These are phyloP conservation scores for Metarhizium guizhouense DNA, from an alignment of 2,329 filamentous ascomycete species.

Conservation along the genomic window DNA sequence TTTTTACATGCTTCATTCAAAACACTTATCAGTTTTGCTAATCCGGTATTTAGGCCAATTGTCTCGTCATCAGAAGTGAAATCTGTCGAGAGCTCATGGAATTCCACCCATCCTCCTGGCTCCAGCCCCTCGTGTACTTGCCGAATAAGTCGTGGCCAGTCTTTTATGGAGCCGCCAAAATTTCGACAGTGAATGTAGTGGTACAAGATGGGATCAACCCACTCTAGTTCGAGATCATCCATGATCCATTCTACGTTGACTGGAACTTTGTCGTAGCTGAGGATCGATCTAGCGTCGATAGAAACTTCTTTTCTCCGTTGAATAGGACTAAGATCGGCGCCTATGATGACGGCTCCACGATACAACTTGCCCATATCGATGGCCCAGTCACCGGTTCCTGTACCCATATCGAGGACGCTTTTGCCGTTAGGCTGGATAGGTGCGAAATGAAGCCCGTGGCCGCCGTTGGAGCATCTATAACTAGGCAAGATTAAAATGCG, in stretches of 20 bases:
- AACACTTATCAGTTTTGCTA: constrained; percentile 21
- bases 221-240: constrained; percentile 49
- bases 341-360: constrained; percentile 26
- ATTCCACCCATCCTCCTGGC: too few relatives aligned
- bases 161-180: constrained; percentile 24
- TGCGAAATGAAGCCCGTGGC: constrained; percentile 26
- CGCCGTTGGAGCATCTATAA: neutral
- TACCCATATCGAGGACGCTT: constrained; percentile 35
- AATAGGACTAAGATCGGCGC: constrained; percentile 32
- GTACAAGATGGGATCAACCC: constrained; percentile 27
- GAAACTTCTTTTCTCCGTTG: too few relatives aligned
- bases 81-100: constrained; percentile 28
- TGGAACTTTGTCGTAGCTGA: constrained; percentile 41
- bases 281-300: too few relatives aligned
- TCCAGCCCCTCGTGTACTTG: constrained; percentile 26
- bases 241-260: constrained; percentile 50
- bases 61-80: constrained; percentile 28
- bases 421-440: constrained; percentile 26
- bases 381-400: constrained; percentile 38
- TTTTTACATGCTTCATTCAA: constrained; percentile 17
- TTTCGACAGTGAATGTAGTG: constrained; percentile 27
- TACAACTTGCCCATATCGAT: constrained; percentile 31
- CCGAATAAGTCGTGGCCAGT: constrained; percentile 16
- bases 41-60: constrained; percentile 17
- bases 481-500: too few relatives aligned